These are phyloP conservation scores for Hippophae tibetana DNA, from an alignment of 306 rosid species.

Conservation along the genomic window DNA sequence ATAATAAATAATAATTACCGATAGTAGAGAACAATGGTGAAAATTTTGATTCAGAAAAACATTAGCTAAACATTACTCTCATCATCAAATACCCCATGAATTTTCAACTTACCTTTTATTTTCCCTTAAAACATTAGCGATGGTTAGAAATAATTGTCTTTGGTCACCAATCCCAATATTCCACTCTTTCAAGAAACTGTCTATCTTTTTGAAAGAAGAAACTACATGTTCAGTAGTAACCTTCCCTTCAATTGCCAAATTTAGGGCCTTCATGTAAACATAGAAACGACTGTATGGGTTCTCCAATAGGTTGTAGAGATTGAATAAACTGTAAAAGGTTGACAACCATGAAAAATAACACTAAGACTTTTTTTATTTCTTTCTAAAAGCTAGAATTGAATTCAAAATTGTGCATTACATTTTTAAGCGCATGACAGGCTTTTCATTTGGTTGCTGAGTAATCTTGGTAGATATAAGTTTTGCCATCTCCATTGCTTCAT, in stretches of 20 bases:
- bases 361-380: background rate
- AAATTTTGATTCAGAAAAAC: background rate
- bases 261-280: constrained; percentile 70
- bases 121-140: constrained; percentile 74
- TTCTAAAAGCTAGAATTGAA: background rate
- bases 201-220: constrained; percentile 68
- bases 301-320: constrained; percentile 79
- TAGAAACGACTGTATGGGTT: constrained; percentile 60
- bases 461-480: constrained; percentile 59
- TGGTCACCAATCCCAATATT: constrained; percentile 61
- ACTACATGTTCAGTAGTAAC: constrained; percentile 61
- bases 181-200: constrained; percentile 90
- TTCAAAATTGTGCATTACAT: constrained; percentile 38
- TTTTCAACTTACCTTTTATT: constrained; percentile 53
- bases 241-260: constrained; percentile 65
- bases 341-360: constrained; percentile 2
- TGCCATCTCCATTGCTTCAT: constrained; percentile 66
- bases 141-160: constrained; percentile 59
- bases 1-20: background rate
- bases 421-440: constrained; percentile 75
- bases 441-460: constrained; percentile 61
- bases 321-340: constrained; percentile 55
- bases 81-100: background rate
- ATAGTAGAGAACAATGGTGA: background rate
- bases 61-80: no score